A percentile compares a stretch with the other conserved stretches of the same genome.
Evolutionary conservation across 371 early-diverging fungal species (phyloP).

Genomic region (Rhizopus sp.): DNA sequence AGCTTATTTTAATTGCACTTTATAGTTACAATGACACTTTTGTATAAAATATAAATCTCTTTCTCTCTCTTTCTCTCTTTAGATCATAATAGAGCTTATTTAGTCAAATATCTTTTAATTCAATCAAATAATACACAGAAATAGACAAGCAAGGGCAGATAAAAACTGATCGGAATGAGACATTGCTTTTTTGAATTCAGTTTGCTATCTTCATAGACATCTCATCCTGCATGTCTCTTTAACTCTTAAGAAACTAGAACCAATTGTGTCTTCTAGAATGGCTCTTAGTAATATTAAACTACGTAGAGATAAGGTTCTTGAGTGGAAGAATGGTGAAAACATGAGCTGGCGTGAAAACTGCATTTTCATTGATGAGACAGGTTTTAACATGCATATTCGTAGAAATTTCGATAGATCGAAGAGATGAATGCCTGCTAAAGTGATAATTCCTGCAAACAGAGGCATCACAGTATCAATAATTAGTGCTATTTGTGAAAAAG

Average conservation of each 20-base stretch:
- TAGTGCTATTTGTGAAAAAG: slow-evolving; percentile 13
- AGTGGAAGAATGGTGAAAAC: neutral
- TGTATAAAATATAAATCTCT: neutral
- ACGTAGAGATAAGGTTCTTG: slow-evolving; percentile 9
- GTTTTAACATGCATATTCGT: slow-evolving; percentile 11
- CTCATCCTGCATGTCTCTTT: slow-evolving; percentile 7
- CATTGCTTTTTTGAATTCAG: no score
- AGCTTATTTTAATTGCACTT: neutral
- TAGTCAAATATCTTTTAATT: no score
- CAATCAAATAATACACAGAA: no score
- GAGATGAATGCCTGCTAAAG: slow-evolving; percentile 7
- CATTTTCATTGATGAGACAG: slow-evolving; percentile 18
- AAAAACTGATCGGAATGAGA: no score
- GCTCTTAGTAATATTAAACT: neutral
- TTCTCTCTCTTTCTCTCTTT: neutral
- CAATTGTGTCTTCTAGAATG: slow-evolving; percentile 5
- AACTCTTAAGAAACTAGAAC: slow-evolving; percentile 14
- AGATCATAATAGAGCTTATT: neutral
- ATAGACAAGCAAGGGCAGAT: no score
- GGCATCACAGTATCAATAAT: slow-evolving; percentile 9
- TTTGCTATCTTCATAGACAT: slow-evolving; percentile 9
- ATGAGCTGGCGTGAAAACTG: slow-evolving; percentile 4
- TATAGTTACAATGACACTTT: neutral
- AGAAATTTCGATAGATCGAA: slow-evolving; percentile 5
- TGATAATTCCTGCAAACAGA: slow-evolving; percentile 3